Conservation (phyloP, 2,329 filamentous ascomycete species). For the Cercospora sp. region DNA sequence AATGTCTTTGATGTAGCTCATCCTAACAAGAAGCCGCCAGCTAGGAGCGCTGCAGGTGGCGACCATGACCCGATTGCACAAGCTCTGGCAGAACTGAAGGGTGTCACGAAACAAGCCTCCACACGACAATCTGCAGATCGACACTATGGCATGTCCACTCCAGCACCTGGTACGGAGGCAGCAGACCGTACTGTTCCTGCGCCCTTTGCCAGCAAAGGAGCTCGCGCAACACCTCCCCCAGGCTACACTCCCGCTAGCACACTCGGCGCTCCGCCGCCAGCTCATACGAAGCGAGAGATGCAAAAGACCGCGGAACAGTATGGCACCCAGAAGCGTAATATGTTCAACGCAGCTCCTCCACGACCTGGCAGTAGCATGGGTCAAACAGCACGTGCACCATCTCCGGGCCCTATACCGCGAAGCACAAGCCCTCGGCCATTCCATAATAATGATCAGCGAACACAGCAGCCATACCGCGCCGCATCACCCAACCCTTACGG, state of each 20-base stretch:
- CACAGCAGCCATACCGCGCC: constrained; percentile 44
- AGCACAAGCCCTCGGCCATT: constrained; percentile 58
- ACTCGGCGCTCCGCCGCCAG: constrained; percentile 84
- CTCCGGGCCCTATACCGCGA: constrained; percentile 65
- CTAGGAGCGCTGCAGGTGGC: constrained; percentile 41
- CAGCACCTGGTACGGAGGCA: constrained; percentile 54
- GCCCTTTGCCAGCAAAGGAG: constrained; percentile 46
- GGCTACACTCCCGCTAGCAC: constrained; percentile 80
- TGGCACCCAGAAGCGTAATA: constrained; percentile 74
- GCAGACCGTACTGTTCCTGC: constrained; percentile 49
- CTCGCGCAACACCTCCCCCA: constrained; percentile 76
- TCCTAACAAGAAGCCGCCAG: constrained; percentile 51
- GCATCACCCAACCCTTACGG: constrained; percentile 64
- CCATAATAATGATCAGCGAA: constrained; percentile 38
- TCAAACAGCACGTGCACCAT: constrained; percentile 52
- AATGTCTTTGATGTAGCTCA: constrained; percentile 93
- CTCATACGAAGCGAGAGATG: constrained; percentile 92
- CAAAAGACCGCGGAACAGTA: constrained; percentile 91
- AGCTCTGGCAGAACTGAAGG: constrained; percentile 89
- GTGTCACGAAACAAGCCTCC: constrained; percentile 76
- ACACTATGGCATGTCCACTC: constrained; percentile 90
- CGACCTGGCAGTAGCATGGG: constrained; percentile 32
- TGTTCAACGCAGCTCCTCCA: constrained; percentile 59
- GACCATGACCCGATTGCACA: constrained; percentile 85
- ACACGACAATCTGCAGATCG: constrained; percentile 90